Conservation (phyloP, 176 grass and related monocot species). For the Poa pratensis region DNA sequence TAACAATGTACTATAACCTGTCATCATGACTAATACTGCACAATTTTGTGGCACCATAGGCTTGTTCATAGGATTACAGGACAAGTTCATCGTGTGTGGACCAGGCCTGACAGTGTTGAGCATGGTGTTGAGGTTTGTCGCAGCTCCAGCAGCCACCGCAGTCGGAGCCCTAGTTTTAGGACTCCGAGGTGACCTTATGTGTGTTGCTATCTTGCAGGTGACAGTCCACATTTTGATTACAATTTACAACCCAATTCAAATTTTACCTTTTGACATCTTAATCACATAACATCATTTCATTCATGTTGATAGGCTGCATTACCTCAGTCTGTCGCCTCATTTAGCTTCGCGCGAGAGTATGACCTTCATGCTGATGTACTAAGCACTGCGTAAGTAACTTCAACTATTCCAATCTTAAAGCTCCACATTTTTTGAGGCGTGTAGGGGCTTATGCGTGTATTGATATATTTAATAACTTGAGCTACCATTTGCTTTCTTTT, state of each 20-base stretch:
- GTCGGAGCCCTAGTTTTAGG: slow-evolving; percentile 48
- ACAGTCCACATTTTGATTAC: not conserved
- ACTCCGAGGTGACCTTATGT: slow-evolving; percentile 62
- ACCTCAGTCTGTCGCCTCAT: slow-evolving; percentile 69
- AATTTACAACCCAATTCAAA: too few relatives aligned
- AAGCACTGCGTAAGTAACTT: slow-evolving; percentile 67
- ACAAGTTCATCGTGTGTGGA: slow-evolving; percentile 71
- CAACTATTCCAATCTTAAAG: not conserved
- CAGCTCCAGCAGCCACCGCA: slow-evolving; percentile 50
- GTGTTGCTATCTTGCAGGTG: slow-evolving; percentile 77
- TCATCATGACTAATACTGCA: not conserved
- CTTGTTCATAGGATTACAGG: slow-evolving; percentile 83
- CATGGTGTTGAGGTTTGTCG: slow-evolving; percentile 67
- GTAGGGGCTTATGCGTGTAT: not conserved
- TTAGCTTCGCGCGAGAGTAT: slow-evolving; percentile 80
- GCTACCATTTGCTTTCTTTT: not conserved
- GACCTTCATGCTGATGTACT: slow-evolving; percentile 68
- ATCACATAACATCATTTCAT: not conserved
- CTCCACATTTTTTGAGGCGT: too few relatives aligned
- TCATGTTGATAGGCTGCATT: slow-evolving; percentile 62
- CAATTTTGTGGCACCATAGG: slow-evolving; percentile 35
- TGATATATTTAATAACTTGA: not conserved
- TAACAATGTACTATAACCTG: not conserved
- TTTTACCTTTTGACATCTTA: not conserved
- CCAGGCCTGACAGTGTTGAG: slow-evolving; percentile 44